Base-by-base conservation (phyloP, 2,329 filamentous ascomycete genomes). In the Corniculantispora saksenae region DNA sequence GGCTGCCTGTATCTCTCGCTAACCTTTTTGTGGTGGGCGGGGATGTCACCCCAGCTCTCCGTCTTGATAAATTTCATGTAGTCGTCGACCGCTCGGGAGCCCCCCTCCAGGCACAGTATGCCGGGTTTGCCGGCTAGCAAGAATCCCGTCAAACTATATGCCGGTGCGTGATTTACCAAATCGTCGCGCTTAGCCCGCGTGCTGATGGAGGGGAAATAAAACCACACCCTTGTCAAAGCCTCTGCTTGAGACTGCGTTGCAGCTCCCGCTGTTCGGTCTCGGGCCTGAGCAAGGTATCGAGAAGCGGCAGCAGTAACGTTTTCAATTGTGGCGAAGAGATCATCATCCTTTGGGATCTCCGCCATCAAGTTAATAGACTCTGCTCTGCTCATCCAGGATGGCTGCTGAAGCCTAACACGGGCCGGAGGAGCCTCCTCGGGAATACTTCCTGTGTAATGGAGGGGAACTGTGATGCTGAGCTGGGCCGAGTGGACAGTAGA, bases 11-110 rank as follows among this genome's bases (percentile, higher is more conserved):
- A 81, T 12, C 83, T 73, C 75, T 88, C 86, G 70, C 82, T 86
- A 45, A 88, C 85, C 69, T 88, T 88, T 68, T 88, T 88, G 67
- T 88, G 86, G 65, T 86, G 81, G 21, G 83, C 79, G 0, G 86
- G 86, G 7, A 88, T 88, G 71, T 88, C 86, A 0, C 84, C 82
- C 86, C 86, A 88, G 61, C 83, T 86, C 68, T 87, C 83, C 7
- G 84, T 88, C 74, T 87, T 87, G 75, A 88, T 88, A 64, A 84
- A 87, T 32, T 79, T 83, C 86, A 88, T 88, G 68, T 86, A 88
- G 12, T 80, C 81, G 64, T 88, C 85, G 2, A 88, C 80, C 29
- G 77, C 71, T 9, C 69, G 57, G 0, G 83, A 82, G 0, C 62
- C 71, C 10, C 84, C 84, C 70, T 86, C 84, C 0, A 86, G 74